These are phyloP conservation scores for Penicillium diatomitis DNA, from an alignment of 495 filamentous ascomycete species.

Conservation along the genomic window DNA sequence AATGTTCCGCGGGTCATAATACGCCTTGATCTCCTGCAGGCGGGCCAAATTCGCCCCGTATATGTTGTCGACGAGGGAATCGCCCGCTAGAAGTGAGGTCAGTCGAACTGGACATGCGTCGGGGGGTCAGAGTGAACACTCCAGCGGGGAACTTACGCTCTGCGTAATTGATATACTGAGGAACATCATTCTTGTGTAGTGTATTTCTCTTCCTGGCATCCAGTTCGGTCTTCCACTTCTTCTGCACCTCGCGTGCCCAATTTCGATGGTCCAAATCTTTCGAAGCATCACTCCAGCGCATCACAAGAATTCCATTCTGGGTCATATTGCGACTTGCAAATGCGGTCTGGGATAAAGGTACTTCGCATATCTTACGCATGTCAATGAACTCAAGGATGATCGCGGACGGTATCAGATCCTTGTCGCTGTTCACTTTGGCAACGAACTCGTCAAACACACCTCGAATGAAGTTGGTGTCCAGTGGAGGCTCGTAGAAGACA, in stretches of 20 bases:
- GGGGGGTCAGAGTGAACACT: background rate
- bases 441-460: slow-evolving; percentile 31
- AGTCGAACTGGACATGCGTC: background rate
- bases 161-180: slow-evolving; percentile 36
- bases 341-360: slow-evolving; percentile 15
- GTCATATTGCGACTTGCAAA: slow-evolving; percentile 23
- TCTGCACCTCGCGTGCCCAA: slow-evolving; percentile 22
- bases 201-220: slow-evolving; percentile 4
- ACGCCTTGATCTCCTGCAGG: slow-evolving; percentile 38
- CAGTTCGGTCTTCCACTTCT: slow-evolving; percentile 20
- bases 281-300: slow-evolving; percentile 21
- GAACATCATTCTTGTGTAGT: slow-evolving; percentile 10
- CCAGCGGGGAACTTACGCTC: slow-evolving; percentile 26
- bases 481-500: slow-evolving; percentile 36
- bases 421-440: slow-evolving; percentile 16
- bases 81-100: slow-evolving; percentile 16
- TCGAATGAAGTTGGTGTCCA: slow-evolving; percentile 25
- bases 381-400: slow-evolving; percentile 27
- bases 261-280: slow-evolving; percentile 22
- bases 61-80: slow-evolving; percentile 25
- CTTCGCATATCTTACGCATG: slow-evolving; percentile 26
- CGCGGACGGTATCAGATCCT: slow-evolving; percentile 16
- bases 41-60: slow-evolving; percentile 38
- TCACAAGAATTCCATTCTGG: slow-evolving; percentile 28
- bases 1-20: slow-evolving; percentile 47